Percentiles rank a stretch among this genome's conserved stretches.
These are phyloP conservation scores for Triticum timopheevii DNA, from an alignment of 176 grass and related monocot species.

Conservation along the genomic window DNA sequence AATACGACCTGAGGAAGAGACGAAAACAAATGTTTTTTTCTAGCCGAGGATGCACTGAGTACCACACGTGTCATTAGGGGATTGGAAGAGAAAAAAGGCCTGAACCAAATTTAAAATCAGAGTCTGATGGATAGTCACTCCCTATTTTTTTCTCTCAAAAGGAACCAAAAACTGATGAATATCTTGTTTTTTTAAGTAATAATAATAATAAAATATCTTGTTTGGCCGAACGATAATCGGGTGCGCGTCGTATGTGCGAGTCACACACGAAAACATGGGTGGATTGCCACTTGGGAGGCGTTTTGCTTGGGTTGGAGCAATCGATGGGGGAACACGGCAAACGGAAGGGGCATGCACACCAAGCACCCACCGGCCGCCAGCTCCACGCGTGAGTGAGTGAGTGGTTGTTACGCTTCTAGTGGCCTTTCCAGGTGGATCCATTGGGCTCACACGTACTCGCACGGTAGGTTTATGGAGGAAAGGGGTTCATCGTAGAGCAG, in stretches of 20 bases:
- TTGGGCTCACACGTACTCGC: neutral
- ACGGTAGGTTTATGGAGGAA: too few species aligned
- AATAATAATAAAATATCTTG: neutral
- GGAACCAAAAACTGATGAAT: too few species aligned
- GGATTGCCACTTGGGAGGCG: neutral
- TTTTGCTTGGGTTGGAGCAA: neutral
- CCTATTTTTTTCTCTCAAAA: too few species aligned
- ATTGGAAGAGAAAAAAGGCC: too few species aligned
- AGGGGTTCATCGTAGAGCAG: too few species aligned
- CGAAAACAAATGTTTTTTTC: too few species aligned
- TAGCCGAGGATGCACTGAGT: too few species aligned
- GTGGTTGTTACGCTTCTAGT: neutral
- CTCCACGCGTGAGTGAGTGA: neutral
- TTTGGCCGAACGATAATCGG: neutral
- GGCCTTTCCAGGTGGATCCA: neutral
- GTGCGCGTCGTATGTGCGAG: neutral
- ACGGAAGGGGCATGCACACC: neutral
- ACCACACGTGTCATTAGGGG: too few species aligned
- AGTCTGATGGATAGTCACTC: too few species aligned
- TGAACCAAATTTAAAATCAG: too few species aligned
- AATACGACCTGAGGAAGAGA: too few species aligned
- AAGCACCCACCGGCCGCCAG: neutral
- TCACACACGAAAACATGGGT: conserved; percentile 13
- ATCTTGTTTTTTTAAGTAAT: too few species aligned
- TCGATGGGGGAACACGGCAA: neutral